Percentiles rank a stretch among this genome's conserved stretches.
These are phyloP conservation scores for Penicillium sp. DNA, from an alignment of 2,329 filamentous ascomycete genomes.

Conservation along the genomic window DNA sequence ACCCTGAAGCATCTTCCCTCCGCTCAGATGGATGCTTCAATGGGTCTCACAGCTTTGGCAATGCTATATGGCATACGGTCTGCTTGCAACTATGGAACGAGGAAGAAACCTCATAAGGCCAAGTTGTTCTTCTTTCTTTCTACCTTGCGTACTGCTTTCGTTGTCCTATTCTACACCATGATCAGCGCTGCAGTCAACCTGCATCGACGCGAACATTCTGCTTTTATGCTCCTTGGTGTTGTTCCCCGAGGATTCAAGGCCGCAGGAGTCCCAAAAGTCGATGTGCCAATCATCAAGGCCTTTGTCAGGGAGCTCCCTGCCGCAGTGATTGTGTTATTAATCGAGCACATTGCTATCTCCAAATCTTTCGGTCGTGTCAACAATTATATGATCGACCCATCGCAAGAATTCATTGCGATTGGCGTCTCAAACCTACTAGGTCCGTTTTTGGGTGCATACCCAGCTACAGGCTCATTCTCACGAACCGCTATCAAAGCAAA, in stretches of 20 bases:
- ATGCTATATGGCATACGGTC: conserved; percentile 72
- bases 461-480: conserved; percentile 88
- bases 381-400: conserved; percentile 90
- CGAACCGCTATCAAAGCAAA: conserved; percentile 93
- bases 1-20: conserved; percentile 67
- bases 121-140: conserved; percentile 84
- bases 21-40: conserved; percentile 70
- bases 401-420: conserved; percentile 92
- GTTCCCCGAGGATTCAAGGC: conserved; percentile 83
- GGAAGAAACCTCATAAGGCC: conserved; percentile 63
- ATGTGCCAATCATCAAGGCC: conserved; percentile 61
- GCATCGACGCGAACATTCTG: conserved; percentile 58
- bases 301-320: conserved; percentile 73
- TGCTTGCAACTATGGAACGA: conserved; percentile 61
- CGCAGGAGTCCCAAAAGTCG: conserved; percentile 67
- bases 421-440: conserved; percentile 83
- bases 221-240: conserved; percentile 69
- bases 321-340: conserved; percentile 80
- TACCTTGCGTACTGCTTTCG: conserved; percentile 81
- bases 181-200: conserved; percentile 81
- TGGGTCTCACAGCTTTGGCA: conserved; percentile 74
- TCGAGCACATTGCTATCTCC: conserved; percentile 92
- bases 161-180: conserved; percentile 84
- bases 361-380: conserved; percentile 93
- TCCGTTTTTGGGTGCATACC: conserved; percentile 84